Evolutionary conservation across 768 basidiomycete genomes (phyloP).

Genomic region (Serendipita sp.): DNA sequence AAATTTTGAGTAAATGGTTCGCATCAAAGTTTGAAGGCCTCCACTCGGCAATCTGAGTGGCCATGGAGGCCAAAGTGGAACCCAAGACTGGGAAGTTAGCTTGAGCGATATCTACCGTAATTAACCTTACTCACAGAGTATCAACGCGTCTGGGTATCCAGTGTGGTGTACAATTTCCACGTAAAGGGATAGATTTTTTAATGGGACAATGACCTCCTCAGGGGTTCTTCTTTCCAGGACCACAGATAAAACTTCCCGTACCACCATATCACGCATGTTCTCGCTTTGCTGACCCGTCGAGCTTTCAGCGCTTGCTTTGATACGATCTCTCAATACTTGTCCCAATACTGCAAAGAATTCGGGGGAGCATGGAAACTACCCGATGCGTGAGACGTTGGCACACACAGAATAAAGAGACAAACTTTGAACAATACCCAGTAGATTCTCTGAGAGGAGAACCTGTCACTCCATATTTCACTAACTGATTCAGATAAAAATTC

Average conservation of each 20-base stretch:
- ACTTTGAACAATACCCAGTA: slow-evolving; percentile 5
- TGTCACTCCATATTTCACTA: background rate
- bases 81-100: slow-evolving; percentile 32
- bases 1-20: slow-evolving; percentile 37
- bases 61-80: slow-evolving; percentile 33
- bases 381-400: slow-evolving; percentile 22
- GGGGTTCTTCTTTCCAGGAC: slow-evolving; percentile 34
- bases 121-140: slow-evolving; percentile 33
- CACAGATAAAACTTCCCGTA: slow-evolving; percentile 39
- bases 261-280: slow-evolving; percentile 22
- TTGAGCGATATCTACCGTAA: slow-evolving; percentile 6
- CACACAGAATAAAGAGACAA: background rate
- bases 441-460: slow-evolving; percentile 2
- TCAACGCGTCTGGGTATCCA: slow-evolving; percentile 33
- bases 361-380: slow-evolving; percentile 8
- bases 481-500: background rate
- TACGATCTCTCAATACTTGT: slow-evolving; percentile 24
- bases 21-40: slow-evolving; percentile 33
- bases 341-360: slow-evolving; percentile 40
- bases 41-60: slow-evolving; percentile 44
- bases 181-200: slow-evolving; percentile 41
- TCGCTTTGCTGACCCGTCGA: slow-evolving; percentile 27
- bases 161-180: slow-evolving; percentile 42
- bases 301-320: slow-evolving; percentile 10
- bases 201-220: slow-evolving; percentile 30